Percentiles rank a stretch among this genome's conserved stretches.
Conservation (phyloP, 306 rosid species). For the Lupinus albus region DNA sequence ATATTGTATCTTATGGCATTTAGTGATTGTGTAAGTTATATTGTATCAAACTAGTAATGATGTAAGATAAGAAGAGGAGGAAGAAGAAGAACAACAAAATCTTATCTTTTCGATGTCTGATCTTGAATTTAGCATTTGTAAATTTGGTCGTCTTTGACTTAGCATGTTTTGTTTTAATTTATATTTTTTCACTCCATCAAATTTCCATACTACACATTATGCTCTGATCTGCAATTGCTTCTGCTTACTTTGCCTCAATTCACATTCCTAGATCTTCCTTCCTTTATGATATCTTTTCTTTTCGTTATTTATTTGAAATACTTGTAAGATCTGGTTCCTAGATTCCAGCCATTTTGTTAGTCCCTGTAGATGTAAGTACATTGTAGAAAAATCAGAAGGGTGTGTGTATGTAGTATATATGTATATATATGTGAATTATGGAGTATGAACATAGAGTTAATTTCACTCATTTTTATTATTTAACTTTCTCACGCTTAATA, state of each 20-base stretch:
- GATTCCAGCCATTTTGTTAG: conserved; percentile 33
- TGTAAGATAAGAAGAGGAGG: too few species aligned
- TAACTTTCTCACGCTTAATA: background rate
- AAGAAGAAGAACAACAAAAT: too few species aligned
- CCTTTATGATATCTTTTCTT: conserved; percentile 4
- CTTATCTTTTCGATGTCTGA: conserved; percentile 29
- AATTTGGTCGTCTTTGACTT: conserved; percentile 19
- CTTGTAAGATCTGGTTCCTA: conserved; percentile 58
- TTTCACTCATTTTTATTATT: conserved; percentile 16
- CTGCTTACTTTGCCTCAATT: conserved; percentile 11
- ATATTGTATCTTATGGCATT: too few species aligned
- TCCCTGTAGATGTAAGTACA: conserved; percentile 27
- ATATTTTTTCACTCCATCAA: conserved; percentile 8
- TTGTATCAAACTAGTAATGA: background rate
- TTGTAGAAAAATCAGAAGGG: background rate
- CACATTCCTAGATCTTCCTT: conserved; percentile 48
- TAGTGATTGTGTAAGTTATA: too few species aligned
- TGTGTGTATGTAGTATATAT: too few species aligned
- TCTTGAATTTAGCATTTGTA: conserved; percentile 28
- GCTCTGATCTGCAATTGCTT: conserved; percentile 40
- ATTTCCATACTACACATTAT: conserved; percentile 2
- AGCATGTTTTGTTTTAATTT: conserved; percentile 2
- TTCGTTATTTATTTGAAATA: conserved; percentile 23
- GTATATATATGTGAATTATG: too few species aligned
- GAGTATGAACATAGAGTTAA: conserved; percentile 24